phyloP scores from a whole-genome alignment of 441 rosid species.

The Metrosideros polymorpha region DNA sequence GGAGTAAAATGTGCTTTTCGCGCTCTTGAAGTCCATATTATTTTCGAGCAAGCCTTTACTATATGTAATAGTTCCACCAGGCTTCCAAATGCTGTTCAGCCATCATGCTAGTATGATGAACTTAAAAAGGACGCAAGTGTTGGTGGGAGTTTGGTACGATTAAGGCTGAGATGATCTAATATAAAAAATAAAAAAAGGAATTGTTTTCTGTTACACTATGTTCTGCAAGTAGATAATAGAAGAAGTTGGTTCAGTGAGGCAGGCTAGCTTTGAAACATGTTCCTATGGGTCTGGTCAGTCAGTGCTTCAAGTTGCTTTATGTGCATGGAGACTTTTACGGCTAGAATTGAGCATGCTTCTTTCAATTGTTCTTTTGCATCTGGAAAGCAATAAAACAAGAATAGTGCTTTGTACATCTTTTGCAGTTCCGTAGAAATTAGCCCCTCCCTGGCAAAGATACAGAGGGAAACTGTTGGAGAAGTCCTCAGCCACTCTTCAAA shows the following conservation, averaged over 20 bases:
- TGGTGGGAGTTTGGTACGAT: background rate
- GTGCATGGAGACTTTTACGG: background rate
- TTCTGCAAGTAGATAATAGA: background rate
- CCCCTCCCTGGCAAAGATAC: constrained; percentile 77
- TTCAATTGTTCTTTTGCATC: background rate
- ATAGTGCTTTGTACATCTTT: background rate
- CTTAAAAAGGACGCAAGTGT: background rate
- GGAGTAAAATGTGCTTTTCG: background rate
- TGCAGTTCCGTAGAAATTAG: constrained; percentile 96
- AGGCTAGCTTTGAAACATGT: background rate
- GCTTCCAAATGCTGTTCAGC: background rate
- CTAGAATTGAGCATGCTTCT: background rate
- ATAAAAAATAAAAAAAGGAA: background rate
- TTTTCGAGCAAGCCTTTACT: background rate
- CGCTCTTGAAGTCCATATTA: background rate
- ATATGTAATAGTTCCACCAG: background rate
- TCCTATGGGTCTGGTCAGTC: background rate
- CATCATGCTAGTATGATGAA: background rate
- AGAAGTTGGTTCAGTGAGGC: background rate
- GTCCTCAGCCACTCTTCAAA: constrained; percentile 68
- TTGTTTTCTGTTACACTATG: background rate
- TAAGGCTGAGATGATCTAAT: background rate
- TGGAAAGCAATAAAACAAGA: background rate
- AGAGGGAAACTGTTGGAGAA: constrained; percentile 82
- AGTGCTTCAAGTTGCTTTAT: background rate